Evolutionary conservation across 306 rosid genomes (phyloP).

Genomic region (Fragaria vesca): DNA sequence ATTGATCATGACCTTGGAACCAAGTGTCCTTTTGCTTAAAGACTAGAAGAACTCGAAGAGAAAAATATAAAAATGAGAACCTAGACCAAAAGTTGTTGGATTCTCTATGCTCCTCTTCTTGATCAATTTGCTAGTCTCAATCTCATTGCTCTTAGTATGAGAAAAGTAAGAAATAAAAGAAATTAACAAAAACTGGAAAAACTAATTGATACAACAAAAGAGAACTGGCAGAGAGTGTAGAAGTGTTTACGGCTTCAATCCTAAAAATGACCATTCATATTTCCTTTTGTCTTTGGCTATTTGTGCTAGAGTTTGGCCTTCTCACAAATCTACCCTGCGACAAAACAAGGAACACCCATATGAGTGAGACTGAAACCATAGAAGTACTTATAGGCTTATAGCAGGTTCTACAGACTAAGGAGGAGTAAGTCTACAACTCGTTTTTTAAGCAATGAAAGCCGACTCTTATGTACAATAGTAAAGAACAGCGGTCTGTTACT

Average conservation of each 20-base stretch:
- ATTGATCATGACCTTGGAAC: slow-evolving; percentile 14
- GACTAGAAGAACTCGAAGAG: slow-evolving; percentile 12
- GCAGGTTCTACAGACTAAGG: not conserved
- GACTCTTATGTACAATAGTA: too few relatives aligned
- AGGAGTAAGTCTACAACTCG: too few relatives aligned
- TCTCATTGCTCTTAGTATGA: slow-evolving; percentile 11
- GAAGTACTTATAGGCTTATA: not conserved
- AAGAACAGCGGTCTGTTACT: too few relatives aligned
- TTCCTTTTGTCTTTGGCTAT: slow-evolving; percentile 31
- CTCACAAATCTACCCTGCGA: slow-evolving; percentile 89
- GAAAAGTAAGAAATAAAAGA: not conserved
- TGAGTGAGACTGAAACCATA: not conserved
- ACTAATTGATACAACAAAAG: slow-evolving; percentile 10
- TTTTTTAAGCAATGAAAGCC: too few relatives aligned
- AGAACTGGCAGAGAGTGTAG: not conserved
- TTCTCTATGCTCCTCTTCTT: slow-evolving; percentile 26
- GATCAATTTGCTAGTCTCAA: slow-evolving; percentile 13
- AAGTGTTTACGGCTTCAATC: slow-evolving; percentile 7
- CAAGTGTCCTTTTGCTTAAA: slow-evolving; percentile 18
- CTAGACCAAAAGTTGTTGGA: slow-evolving; percentile 12
- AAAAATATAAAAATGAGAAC: slow-evolving; percentile 5
- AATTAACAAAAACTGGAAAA: not conserved
- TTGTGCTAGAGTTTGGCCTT: slow-evolving; percentile 58
- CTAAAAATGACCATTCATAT: slow-evolving; percentile 15
- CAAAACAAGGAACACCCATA: slow-evolving; percentile 19